Conservation (phyloP, 1,139 yeast species). For the Pneumocystis canis region DNA sequence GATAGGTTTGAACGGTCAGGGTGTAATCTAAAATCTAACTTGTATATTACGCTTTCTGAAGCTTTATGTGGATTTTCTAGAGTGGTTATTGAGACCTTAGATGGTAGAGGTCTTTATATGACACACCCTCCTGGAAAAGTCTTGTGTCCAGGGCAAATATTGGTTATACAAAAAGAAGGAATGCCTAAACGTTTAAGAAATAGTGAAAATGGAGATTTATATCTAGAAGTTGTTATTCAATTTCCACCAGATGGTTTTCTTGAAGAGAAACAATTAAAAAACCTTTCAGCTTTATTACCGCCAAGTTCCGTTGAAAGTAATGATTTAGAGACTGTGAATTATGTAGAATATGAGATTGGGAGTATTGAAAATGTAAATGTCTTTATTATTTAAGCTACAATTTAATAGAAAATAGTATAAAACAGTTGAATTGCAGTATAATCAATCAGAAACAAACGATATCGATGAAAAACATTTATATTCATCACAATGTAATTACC, state of each 20-base stretch:
- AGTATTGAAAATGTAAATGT: slow-evolving; percentile 1
- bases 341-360: slow-evolving; percentile 5
- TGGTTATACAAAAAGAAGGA: slow-evolving; percentile 64
- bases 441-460: neutral
- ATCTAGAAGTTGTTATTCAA: slow-evolving; percentile 52
- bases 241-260: slow-evolving; percentile 74
- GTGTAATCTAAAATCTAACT: slow-evolving; percentile 47
- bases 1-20: slow-evolving; percentile 45
- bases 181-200: slow-evolving; percentile 48
- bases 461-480: neutral
- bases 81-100: slow-evolving; percentile 53
- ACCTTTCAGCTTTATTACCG: slow-evolving; percentile 6
- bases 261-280: slow-evolving; percentile 7
- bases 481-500: neutral
- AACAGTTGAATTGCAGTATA: neutral
- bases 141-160: slow-evolving; percentile 57
- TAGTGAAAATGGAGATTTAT: slow-evolving; percentile 54
- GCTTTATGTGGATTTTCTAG: slow-evolving; percentile 69
- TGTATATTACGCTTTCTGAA: slow-evolving; percentile 56
- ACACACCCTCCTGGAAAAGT: slow-evolving; percentile 53
- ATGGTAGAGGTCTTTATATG: slow-evolving; percentile 54
- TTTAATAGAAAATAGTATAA: neutral
- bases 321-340: slow-evolving; percentile 5
- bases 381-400: neutral
- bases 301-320: neutral